Base-by-base conservation (phyloP, 306 rosid species). In the Corylus heterophylla region DNA sequence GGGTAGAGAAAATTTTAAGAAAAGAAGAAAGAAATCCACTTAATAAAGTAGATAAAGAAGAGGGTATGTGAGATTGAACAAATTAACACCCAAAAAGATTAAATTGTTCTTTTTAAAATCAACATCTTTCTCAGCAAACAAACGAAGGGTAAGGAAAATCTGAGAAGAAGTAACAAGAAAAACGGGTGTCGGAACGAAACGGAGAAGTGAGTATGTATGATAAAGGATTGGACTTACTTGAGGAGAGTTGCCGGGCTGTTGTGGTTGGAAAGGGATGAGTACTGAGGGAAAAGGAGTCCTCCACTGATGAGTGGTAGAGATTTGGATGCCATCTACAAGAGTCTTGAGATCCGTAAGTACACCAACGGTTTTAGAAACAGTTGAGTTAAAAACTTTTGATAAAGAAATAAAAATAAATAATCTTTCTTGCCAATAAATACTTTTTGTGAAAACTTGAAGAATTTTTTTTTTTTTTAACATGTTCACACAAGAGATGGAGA, bases 321-420 rank as follows among this genome's bases (percentile, higher is more conserved):
- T 74, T 85, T 76, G 80, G 92, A 82, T 49, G 90, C 87, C 92
- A 89, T 92, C 76, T 49, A 50, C 72, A 31, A 31, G 2, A 52
- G 74, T 63, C 62, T 56, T 3, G 22, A 17, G 10, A 27, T 75
- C 8, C 72, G 29, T 39, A 22, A 61, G n/a, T 20, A 13, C 13
- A 71, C 7, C 3, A 4, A 27, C 31, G 31, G 12, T 14, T 27
- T 72, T 14, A 42, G 7, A 5, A 5, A 39, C 44, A 39, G 6
- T 39, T 39, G 44, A 5, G 44, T 39, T 5, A 39, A 39, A 39
- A 31, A 42, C 45, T 42, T 42, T 5, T 6, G 7, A 42, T 39
- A 42, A 6, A 42, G 7, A 42, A 6, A 5, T 0, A 42, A 7
- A 42, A 42, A 42, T 42, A 42, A 42, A 42, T 42, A 42, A 42